Evolutionary conservation across 495 filamentous ascomycete species (phyloP).

Genomic region (Pyrenopolyporus hunteri): DNA sequence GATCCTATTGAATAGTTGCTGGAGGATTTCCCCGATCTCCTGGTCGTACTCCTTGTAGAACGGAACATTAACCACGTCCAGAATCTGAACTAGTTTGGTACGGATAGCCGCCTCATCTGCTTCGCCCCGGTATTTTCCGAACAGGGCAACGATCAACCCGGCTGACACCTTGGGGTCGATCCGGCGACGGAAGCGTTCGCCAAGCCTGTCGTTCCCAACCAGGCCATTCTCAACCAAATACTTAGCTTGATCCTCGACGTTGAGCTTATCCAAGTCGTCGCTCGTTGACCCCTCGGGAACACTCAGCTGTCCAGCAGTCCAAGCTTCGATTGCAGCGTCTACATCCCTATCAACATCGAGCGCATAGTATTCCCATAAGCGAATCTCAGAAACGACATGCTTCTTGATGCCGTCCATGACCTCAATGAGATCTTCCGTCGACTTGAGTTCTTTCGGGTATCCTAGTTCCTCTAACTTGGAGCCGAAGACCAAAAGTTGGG

Average conservation of each 20-base stretch:
- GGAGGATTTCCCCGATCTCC: constrained; percentile 80
- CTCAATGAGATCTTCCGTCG: constrained; percentile 73
- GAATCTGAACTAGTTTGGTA: constrained; percentile 61
- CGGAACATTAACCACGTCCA: constrained; percentile 84
- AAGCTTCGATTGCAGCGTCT: constrained; percentile 70
- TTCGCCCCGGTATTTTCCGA: constrained; percentile 68
- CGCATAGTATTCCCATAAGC: constrained; percentile 93
- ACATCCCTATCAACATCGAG: constrained; percentile 78
- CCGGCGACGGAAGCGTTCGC: constrained; percentile 74
- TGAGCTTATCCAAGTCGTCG: constrained; percentile 53
- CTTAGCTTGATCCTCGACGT: constrained; percentile 57
- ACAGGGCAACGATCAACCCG: constrained; percentile 69
- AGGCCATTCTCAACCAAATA: constrained; percentile 64
- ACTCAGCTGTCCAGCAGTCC: constrained; percentile 62
- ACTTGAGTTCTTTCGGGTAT: constrained; percentile 74
- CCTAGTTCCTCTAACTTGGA: constrained; percentile 68
- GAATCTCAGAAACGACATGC: constrained; percentile 74
- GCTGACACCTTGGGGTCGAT: constrained; percentile 72
- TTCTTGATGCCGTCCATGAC: constrained; percentile 86
- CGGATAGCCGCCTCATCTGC: constrained; percentile 55
- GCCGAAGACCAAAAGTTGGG: constrained; percentile 78
- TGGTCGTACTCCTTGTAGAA: constrained; percentile 90
- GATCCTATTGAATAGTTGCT: constrained; percentile 91
- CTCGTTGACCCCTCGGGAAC: constrained; percentile 54
- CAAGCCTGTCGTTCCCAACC: constrained; percentile 70